A percentile compares a stretch with the other conserved stretches of the same genome.
phyloP scores from a whole-genome alignment of 805 yeast species.

The Wickerhamomyces chambardii region DNA sequence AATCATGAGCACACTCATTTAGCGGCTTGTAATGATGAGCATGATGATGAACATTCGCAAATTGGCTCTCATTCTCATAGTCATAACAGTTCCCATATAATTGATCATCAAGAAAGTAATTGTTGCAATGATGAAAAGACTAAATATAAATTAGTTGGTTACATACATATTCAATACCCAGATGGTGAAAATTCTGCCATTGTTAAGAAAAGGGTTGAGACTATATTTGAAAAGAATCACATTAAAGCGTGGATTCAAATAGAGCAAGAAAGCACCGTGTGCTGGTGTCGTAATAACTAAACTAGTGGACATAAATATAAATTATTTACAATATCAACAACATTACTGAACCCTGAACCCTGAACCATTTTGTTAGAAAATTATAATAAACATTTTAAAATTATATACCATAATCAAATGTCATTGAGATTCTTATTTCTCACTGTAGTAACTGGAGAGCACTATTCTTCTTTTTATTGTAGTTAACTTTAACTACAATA shows the following conservation, averaged over 20 bases:
- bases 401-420: too few relatives aligned
- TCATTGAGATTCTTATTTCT: too few relatives aligned
- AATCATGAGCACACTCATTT: slow-evolving; percentile 18
- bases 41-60: slow-evolving; percentile 3
- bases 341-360: too few relatives aligned
- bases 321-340: too few relatives aligned
- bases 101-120: not conserved
- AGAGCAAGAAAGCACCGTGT: slow-evolving; percentile 51
- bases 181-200: slow-evolving; percentile 57
- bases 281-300: slow-evolving; percentile 49
- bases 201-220: slow-evolving; percentile 52
- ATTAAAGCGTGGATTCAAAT: slow-evolving; percentile 58
- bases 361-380: too few relatives aligned
- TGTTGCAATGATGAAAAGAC: too few relatives aligned
- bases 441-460: too few relatives aligned
- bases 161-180: slow-evolving; percentile 67
- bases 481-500: too few relatives aligned
- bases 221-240: slow-evolving; percentile 36
- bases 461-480: too few relatives aligned
- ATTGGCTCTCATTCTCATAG: slow-evolving; percentile 23
- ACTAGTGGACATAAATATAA: too few relatives aligned
- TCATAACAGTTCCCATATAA: slow-evolving; percentile 25
- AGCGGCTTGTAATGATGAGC: slow-evolving; percentile 1
- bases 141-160: slow-evolving; percentile 49
- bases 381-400: too few relatives aligned